phyloP scores from a whole-genome alignment of 140 eudicot genomes.

The Flaveria floridana region DNA sequence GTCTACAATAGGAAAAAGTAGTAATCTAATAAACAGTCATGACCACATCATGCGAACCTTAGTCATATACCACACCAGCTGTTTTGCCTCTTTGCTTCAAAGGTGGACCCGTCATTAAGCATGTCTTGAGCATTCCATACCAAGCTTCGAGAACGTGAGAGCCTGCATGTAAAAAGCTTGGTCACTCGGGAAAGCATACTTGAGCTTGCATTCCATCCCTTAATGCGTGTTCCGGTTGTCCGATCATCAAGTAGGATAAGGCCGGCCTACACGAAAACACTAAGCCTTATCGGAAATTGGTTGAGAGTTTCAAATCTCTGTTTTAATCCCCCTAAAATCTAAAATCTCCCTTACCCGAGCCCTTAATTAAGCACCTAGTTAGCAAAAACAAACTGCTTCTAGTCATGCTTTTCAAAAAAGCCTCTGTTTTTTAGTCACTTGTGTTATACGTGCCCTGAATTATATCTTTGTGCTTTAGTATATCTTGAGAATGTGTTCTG shows the following conservation, averaged over 20 bases:
- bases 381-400: no score
- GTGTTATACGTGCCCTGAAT: no score
- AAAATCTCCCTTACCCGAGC: no score
- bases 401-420: no score
- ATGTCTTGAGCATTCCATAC: constrained; percentile 99
- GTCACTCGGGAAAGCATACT: constrained; percentile 97
- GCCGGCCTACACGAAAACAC: constrained; percentile 50
- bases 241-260: constrained; percentile 82
- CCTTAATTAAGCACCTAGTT: no score
- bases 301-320: no score
- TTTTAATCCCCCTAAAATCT: no score
- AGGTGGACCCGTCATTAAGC: constrained; percentile 86
- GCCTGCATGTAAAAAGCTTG: constrained; percentile 97
- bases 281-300: no score
- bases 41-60: constrained; percentile 22
- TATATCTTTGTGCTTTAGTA: no score
- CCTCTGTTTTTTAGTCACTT: no score
- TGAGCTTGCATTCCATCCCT: constrained; percentile 99
- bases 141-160: constrained; percentile 89
- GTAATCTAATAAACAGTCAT: constrained; percentile 29
- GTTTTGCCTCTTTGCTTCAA: constrained; percentile 80
- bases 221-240: constrained; percentile 84
- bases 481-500: no score
- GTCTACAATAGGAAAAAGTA: constrained; percentile 31
- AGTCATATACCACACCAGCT: constrained; percentile 66